Conservation (phyloP, 345 rosid species). For the Reutealis trisperma region DNA sequence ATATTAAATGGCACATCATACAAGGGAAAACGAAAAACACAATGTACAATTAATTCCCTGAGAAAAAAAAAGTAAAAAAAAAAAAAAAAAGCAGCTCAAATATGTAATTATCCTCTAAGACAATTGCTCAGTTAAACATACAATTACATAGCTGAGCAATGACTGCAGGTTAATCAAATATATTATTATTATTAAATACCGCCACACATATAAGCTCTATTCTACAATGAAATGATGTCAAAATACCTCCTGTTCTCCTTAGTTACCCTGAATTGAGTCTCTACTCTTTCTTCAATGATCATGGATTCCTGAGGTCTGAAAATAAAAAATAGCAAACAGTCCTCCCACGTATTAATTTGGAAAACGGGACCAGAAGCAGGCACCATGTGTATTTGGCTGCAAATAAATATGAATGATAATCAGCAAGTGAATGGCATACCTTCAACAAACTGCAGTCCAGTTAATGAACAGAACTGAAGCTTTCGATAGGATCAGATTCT, state of each 20-base stretch:
- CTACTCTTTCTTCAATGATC: neutral
- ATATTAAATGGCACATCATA: neutral
- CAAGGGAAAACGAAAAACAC: neutral
- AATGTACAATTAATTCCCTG: neutral
- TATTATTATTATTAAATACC: neutral
- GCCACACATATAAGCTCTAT: neutral
- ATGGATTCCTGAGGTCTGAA: neutral
- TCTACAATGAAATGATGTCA: neutral
- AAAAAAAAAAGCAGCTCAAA: neutral
- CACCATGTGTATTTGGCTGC: neutral
- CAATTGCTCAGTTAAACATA: slow-evolving; percentile 5
- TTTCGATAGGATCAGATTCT: slow-evolving; percentile 87
- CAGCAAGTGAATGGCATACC: slow-evolving; percentile 14
- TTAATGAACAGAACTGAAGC: slow-evolving; percentile 69
- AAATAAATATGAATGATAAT: neutral
- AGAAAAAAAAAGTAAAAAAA: neutral
- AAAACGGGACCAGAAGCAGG: neutral
- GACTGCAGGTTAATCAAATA: neutral
- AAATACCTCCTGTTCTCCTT: neutral
- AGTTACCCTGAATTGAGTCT: neutral
- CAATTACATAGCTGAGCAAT: slow-evolving; percentile 4
- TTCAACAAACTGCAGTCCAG: neutral
- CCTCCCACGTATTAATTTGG: neutral
- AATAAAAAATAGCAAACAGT: neutral
- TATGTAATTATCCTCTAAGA: too few relatives aligned